A percentile compares a stretch with the other conserved stretches of the same genome.
These are phyloP conservation scores for Coccomyxa subellipsoidea DNA, from an alignment of 163 green algal species.

Conservation along the genomic window DNA sequence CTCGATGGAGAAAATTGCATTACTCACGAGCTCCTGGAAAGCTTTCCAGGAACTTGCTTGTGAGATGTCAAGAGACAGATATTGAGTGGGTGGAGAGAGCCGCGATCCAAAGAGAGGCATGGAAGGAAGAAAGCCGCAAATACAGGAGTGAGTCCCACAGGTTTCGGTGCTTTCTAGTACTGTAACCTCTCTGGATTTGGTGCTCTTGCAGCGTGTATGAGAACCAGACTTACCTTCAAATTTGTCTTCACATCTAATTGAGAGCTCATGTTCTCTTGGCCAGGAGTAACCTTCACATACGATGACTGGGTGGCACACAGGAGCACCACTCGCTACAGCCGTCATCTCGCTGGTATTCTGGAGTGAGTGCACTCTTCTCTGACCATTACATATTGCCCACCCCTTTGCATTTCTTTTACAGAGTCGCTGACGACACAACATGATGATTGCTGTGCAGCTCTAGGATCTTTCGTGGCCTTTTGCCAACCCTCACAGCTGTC, in stretches of 20 bases:
- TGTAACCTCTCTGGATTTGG: no score
- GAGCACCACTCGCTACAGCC: slow-evolving; percentile 51
- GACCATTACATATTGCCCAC: no score
- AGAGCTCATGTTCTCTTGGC: background rate
- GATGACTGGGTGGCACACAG: slow-evolving; percentile 55
- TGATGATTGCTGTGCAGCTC: slow-evolving; percentile 8
- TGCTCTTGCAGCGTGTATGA: no score
- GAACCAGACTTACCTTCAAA: no score
- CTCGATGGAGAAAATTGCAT: no score
- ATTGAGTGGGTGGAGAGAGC: background rate
- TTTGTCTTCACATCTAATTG: no score
- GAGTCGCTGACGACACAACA: no score
- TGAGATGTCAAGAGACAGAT: background rate
- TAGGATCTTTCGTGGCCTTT: slow-evolving; percentile 55
- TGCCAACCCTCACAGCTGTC: slow-evolving; percentile 46
- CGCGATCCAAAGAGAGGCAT: background rate
- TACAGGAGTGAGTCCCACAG: background rate
- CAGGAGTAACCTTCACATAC: slow-evolving; percentile 33
- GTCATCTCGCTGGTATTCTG: slow-evolving; percentile 58
- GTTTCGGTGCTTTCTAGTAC: no score
- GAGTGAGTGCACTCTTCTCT: slow-evolving; percentile 34
- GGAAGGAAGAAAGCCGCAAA: background rate
- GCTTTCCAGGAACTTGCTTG: no score
- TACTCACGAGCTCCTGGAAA: no score
- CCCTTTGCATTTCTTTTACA: no score